Percentiles rank a stretch among this genome's conserved stretches.
phyloP scores from a whole-genome alignment of 495 filamentous ascomycete genomes.

The Podospora pseudocomata region DNA sequence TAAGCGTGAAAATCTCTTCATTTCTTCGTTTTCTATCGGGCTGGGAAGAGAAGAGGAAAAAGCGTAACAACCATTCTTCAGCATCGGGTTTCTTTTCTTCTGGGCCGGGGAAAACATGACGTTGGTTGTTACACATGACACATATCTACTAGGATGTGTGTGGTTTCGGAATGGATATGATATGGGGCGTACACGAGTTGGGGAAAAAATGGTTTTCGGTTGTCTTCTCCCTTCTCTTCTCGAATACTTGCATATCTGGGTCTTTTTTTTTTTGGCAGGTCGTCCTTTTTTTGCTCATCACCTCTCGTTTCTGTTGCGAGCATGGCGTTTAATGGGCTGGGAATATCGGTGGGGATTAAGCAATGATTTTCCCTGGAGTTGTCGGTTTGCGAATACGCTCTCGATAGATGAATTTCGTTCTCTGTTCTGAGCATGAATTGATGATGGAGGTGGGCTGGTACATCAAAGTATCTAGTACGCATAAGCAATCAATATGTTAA shows the following conservation, averaged over 20 bases:
- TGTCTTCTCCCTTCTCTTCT: conserved; percentile 1
- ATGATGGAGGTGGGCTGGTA: background rate
- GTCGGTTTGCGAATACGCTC: background rate
- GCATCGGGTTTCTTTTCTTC: background rate
- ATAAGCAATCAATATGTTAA: background rate
- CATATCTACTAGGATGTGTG: background rate
- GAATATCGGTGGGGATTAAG: background rate
- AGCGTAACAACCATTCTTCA: background rate
- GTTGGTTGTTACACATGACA: background rate
- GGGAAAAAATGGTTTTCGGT: background rate
- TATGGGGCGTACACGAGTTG: background rate
- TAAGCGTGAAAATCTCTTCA: background rate
- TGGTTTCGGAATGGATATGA: background rate
- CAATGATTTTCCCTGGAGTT: background rate
- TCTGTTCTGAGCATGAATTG: background rate
- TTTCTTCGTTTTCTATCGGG: background rate
- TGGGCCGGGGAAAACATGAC: background rate
- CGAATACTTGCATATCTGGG: background rate
- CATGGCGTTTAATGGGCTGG: conserved; percentile 17
- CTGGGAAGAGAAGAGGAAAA: background rate
- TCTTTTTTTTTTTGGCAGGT: background rate
- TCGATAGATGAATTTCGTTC: background rate
- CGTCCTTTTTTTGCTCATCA: background rate
- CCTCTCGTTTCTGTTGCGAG: conserved; percentile 4
- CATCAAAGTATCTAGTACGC: background rate